phyloP scores from a whole-genome alignment of 306 rosid genomes.

The Corylus avellana region DNA sequence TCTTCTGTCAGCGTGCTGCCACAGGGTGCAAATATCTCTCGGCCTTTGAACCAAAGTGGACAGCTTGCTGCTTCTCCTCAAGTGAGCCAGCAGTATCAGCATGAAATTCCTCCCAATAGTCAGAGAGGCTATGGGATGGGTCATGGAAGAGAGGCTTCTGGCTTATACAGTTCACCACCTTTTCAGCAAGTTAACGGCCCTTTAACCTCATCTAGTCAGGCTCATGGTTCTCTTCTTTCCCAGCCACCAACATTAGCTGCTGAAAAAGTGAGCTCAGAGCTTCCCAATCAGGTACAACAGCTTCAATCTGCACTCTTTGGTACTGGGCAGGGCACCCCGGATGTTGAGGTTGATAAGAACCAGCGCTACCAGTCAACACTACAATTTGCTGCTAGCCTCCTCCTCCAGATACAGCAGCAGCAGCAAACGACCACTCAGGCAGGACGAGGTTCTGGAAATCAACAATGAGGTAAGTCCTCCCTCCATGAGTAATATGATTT shows the following conservation, averaged over 20 bases:
- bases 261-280: conserved; percentile 60
- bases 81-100: conserved; percentile 59
- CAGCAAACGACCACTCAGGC: conserved; percentile 53
- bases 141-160: conserved; percentile 66
- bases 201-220: conserved; percentile 49
- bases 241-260: conserved; percentile 53
- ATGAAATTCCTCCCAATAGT: conserved; percentile 45
- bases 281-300: conserved; percentile 63
- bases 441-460: conserved; percentile 73
- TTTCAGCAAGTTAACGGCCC: conserved; percentile 56
- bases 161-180: conserved; percentile 56
- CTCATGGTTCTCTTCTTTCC: conserved; percentile 52
- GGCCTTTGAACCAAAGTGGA: conserved; percentile 66
- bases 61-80: conserved; percentile 50
- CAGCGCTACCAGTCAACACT: conserved; percentile 79
- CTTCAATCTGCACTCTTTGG: conserved; percentile 62
- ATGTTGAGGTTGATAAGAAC: conserved; percentile 87
- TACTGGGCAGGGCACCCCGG: conserved; percentile 60
- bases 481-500: conserved; percentile 14
- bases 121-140: conserved; percentile 57
- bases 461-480: conserved; percentile 66
- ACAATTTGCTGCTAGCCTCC: conserved; percentile 97
- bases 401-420: conserved; percentile 89
- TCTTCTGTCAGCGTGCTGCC: conserved; percentile 48
- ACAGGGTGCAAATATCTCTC: conserved; percentile 54